Evolutionary conservation across 345 rosid species (phyloP), one percentile per base, ranked within the genome.

Genomic region (Erysimum cheiranthoides): DNA sequence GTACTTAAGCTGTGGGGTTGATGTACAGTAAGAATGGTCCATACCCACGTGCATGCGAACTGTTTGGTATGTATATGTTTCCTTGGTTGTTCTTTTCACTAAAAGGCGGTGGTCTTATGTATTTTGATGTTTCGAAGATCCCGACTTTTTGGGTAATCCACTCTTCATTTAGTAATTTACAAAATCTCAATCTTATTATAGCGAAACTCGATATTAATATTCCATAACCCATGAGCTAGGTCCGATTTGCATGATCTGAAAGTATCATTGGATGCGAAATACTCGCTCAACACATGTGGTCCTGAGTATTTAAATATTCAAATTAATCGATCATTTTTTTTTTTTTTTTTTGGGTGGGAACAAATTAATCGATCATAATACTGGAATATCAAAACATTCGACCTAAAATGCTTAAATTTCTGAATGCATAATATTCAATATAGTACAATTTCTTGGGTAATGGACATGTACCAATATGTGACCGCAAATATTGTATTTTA

Each of bases 41-140:
- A 71, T 30, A 71, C 35, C 72, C 72, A 71, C 72, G 60, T 65
- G 67, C 36, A 43, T 61, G 10, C 61, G 31, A 10, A 47, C 13
- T 36, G 61, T 65, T 58, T 71, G 76, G 73, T 77, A 77, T 47
- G 30, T 17, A 32, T 56, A 68, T 35, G 36, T 62, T 76, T 56
- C 52, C 10, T 18, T 39, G 16, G 34, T 35, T 62, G 60, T 63
- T 63, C n/a, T 39, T 77, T 71, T 70, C 74, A 34, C 28, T 67
- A 5, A 47, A 75, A 59, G 46, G 18, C 53, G 58, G 58, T 67
- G 11, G 0, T 56, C 47, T 30, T 27, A 4, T n/a, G 53, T 52
- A 14, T 30, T n/a, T 38, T 51, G 18, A 76, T 63, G 40, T 27
- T 61, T 69, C 58, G 17, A 7, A 27, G 50, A 34, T 68, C 64